A percentile compares a stretch with the other conserved stretches of the same genome.
Conservation (phyloP, 306 rosid genomes). For the Myrica gale region DNA sequence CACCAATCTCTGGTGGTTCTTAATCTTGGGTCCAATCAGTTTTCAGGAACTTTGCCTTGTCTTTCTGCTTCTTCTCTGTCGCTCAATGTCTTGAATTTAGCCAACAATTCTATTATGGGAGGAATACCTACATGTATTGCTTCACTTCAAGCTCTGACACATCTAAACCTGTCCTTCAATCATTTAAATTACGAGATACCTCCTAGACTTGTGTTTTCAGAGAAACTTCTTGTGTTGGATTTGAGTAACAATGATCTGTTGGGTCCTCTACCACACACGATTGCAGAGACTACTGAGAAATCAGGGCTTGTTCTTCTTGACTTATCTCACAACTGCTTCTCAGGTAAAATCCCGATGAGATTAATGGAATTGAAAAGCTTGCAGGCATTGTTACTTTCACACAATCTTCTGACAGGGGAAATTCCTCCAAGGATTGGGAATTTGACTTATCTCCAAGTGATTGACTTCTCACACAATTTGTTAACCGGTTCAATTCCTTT, state of each 20-base stretch:
- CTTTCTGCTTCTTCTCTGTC: conserved; percentile 70
- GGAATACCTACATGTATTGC: conserved; percentile 88
- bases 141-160: conserved; percentile 64
- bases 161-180: conserved; percentile 75
- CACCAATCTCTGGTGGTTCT: conserved; percentile 66
- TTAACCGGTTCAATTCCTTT: conserved; percentile 87
- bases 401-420: conserved; percentile 83
- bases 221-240: conserved; percentile 88
- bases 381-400: conserved; percentile 96
- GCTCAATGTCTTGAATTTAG: conserved; percentile 59
- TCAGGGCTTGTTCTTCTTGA: conserved; percentile 90
- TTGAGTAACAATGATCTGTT: conserved; percentile 79
- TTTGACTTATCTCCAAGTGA: conserved; percentile 90
- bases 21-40: conserved; percentile 79
- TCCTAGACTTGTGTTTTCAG: conserved; percentile 80
- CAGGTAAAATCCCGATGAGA: conserved; percentile 82
- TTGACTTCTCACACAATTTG: conserved; percentile 88
- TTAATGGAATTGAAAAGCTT: conserved; percentile 87
- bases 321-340: conserved; percentile 85
- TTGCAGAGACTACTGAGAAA: conserved; percentile 82
- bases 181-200: conserved; percentile 69
- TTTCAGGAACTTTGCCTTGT: conserved; percentile 92
- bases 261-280: conserved; percentile 80
- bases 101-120: conserved; percentile 80
- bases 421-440: conserved; percentile 94